Evolutionary conservation across 2,329 filamentous ascomycete genomes (phyloP), one percentile per base, ranked within the genome.

Genomic region (Fusarium begoniae): DNA sequence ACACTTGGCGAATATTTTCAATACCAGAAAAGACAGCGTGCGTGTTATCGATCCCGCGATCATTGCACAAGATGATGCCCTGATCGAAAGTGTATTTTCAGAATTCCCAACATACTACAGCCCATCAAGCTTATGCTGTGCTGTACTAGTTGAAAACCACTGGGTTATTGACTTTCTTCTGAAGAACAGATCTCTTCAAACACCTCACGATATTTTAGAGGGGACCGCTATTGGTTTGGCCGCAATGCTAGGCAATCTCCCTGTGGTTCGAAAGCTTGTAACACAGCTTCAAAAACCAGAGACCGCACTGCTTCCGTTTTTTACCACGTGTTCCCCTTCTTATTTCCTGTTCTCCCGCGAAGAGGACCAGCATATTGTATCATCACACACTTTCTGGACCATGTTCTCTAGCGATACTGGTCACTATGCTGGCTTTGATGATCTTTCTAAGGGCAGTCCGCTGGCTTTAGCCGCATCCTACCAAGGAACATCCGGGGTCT

Each of bases 21-120:
- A 20, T 12, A 1, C 13, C 1, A 22, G 5, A 1, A 11, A 15
- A 0, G 24, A 11, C 3, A 22, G 4, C 6, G 0, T 8, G 13
- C 6, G 12, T 15, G 0, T 0, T 6, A 22, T 37, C 1, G 50
- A 38, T 4, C 13, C 50, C 4, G 18, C 50, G 9, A 28, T 54
- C 4, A 26, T 54, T 6, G 8, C 5, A 10, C 24, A 40, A 22
- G 0, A 54, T 28, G 1, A 15, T 54, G 1, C 6, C 13, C 13
- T 1, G 8, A 4, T 54, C 10, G 4, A 50, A 17, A 18, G 4
- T 4, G 18, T 0, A 11, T 38, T 54, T 3, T 54, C 32, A 14
- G 24, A 40, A 28, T 10, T 12, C 0, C 32, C 35, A 26, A 15
- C n/a, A 8, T 54, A 54, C 24, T 54, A 38, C 24, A 54, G n/a